Evolutionary conservation across 2,329 filamentous ascomycete species (phyloP).

Genomic region (Tolypocladium ovalisporum): DNA sequence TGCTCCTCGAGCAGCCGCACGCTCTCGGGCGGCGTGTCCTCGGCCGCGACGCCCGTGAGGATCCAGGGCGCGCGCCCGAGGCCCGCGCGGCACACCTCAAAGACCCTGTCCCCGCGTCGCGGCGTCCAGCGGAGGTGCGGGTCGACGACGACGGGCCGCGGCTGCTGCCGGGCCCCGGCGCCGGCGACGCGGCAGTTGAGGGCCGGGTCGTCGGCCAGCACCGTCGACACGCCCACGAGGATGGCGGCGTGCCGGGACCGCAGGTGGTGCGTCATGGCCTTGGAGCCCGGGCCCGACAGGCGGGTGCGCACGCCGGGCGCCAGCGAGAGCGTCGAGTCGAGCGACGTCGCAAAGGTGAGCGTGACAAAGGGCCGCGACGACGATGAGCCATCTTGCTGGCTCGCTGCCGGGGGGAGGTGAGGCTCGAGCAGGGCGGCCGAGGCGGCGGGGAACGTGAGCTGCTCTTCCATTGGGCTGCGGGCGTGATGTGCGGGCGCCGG

Average conservation of each 20-base stretch:
- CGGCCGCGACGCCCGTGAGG: constrained; percentile 37
- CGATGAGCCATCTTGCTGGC: not conserved
- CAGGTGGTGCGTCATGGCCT: constrained; percentile 88
- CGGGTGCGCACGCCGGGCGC: constrained; percentile 70
- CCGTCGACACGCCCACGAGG: constrained; percentile 74
- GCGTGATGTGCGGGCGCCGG: too few species aligned
- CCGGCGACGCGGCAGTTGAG: constrained; percentile 69
- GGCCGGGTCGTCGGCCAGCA: constrained; percentile 72
- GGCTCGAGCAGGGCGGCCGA: constrained; percentile 20
- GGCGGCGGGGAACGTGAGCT: constrained; percentile 20
- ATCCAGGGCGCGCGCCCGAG: constrained; percentile 66
- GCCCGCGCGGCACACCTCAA: constrained; percentile 52
- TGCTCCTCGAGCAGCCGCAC: constrained; percentile 29
- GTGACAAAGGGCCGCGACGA: constrained; percentile 47
- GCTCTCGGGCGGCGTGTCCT: constrained; percentile 33
- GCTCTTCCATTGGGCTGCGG: constrained; percentile 19
- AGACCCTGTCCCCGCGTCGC: constrained; percentile 47
- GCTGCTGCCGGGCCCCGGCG: constrained; percentile 56
- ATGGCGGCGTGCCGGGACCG: constrained; percentile 77
- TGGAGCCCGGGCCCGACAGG: constrained; percentile 73
- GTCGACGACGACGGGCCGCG: constrained; percentile 74
- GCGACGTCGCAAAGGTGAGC: constrained; percentile 81
- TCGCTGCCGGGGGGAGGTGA: constrained; percentile 18
- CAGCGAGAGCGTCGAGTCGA: constrained; percentile 71
- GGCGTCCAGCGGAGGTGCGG: constrained; percentile 65